Evolutionary conservation across 352 stramenopile genomes (phyloP), one percentile per base, ranked within the genome.

Genomic region (Globisporangium orthogonon): DNA sequence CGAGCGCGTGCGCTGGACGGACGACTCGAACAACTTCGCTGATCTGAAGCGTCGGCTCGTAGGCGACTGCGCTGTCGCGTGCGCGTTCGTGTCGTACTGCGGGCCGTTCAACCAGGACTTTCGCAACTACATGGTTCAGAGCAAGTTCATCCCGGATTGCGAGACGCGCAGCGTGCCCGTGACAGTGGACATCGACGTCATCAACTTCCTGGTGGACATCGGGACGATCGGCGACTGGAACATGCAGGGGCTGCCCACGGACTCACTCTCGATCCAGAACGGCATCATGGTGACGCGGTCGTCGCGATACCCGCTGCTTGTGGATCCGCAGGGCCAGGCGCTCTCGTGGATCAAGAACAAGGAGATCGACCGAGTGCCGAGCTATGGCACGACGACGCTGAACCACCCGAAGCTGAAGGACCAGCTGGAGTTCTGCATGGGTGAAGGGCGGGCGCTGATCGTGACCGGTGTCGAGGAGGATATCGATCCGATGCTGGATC

Each of bases 31-130:
- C 54, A 98, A 98, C 60, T 99, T 99, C 63, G 96, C 91, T 3
- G 96, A 98, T 51, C 67, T 98, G 35, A 99, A 98, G 74, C 86
- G 89, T 10, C 76, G 95, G 18, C 78, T 99, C 30, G 95, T 99
- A 3, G 97, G 97, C 28, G 96, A 99, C 67, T 98, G 96, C 58
- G 96, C 96, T 13, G 93, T 98, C 14, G 94, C 93, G 1, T 99
- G 95, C 63, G 96, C 96, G 15, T 99, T 99, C 56, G 94, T 99
- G 35, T 98, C 83, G 48, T 99, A 99, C 68, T 99, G 94, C 52
- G 97, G 96, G 1, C 95, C 97, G 15, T 99, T 99, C 67, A 99
- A 99, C 63, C 94, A 98, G 61, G 91, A 98, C 61, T 99, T 98
- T 75, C 87, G 97, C 6, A 86, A 83, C 29, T 98, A 98, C 59